Conservation (phyloP, 306 rosid genomes). For the Leucaena leucocephala region DNA sequence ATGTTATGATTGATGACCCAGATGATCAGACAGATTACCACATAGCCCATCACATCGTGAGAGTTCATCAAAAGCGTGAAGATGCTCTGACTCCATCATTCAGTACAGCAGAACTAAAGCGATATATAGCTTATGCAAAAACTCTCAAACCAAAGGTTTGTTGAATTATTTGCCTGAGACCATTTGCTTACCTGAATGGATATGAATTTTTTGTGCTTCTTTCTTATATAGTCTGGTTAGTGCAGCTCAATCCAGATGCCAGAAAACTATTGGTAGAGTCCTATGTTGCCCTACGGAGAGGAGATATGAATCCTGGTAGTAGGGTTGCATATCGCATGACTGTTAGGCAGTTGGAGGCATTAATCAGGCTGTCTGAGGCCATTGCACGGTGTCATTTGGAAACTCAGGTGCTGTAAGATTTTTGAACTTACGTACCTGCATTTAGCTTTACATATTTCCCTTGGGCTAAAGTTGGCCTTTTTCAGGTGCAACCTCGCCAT, state of each 20-base stretch:
- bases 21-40: constrained; percentile 91
- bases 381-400: constrained; percentile 84
- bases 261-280: constrained; percentile 88
- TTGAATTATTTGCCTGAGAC: not conserved
- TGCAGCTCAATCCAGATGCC: constrained; percentile 82
- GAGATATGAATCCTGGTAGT: constrained; percentile 90
- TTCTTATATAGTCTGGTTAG: constrained; percentile 31
- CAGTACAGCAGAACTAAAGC: constrained; percentile 81
- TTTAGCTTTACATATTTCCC: constrained; percentile 23
- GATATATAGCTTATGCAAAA: constrained; percentile 86
- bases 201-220: constrained; percentile 23
- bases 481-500: constrained; percentile 78
- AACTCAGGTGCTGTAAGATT: constrained; percentile 54
- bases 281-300: constrained; percentile 90
- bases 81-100: constrained; percentile 83
- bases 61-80: constrained; percentile 92
- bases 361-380: constrained; percentile 93
- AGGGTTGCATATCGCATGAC: constrained; percentile 98
- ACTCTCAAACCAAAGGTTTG: constrained; percentile 92
- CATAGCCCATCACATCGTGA: constrained; percentile 93
- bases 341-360: constrained; percentile 96
- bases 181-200: constrained; percentile 5
- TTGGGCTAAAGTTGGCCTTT: constrained; percentile 31
- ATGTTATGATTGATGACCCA: constrained; percentile 98
- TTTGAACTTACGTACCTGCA: constrained; percentile 11